Evolutionary conservation across 805 yeast species (phyloP).

Genomic region (Yamadazyma takamatsuzukensis): DNA sequence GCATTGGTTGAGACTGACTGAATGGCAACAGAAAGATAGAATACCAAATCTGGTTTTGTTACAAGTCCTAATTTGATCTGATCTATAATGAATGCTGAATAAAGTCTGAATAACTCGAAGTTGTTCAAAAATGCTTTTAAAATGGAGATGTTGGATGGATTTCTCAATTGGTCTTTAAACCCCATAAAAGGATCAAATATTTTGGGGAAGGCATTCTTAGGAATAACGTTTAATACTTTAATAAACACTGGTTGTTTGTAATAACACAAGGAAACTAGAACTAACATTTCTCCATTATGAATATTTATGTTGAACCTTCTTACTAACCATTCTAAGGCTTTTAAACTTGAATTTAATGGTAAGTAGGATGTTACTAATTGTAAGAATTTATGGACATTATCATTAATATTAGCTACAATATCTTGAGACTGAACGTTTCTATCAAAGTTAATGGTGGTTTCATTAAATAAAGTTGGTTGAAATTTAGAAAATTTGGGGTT

Average conservation of each 20-base stretch:
- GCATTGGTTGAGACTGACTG: slow-evolving; percentile 65
- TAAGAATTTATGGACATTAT: slow-evolving; percentile 71
- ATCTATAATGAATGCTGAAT: slow-evolving; percentile 51
- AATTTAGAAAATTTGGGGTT: slow-evolving; percentile 77
- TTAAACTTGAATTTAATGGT: slow-evolving; percentile 68
- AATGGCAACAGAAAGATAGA: slow-evolving; percentile 71
- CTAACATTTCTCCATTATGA: slow-evolving; percentile 68
- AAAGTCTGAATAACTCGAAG: slow-evolving; percentile 60
- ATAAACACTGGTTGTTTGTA: slow-evolving; percentile 70
- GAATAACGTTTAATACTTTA: slow-evolving; percentile 70
- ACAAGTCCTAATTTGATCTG: slow-evolving; percentile 52
- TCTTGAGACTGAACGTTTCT: slow-evolving; percentile 79
- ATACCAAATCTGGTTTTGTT: slow-evolving; percentile 69
- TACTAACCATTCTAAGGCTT: slow-evolving; percentile 91
- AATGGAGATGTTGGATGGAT: slow-evolving; percentile 67
- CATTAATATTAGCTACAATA: slow-evolving; percentile 67
- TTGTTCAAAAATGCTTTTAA: slow-evolving; percentile 70
- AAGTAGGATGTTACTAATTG: slow-evolving; percentile 73
- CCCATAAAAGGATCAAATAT: slow-evolving; percentile 69
- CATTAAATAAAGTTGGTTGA: slow-evolving; percentile 72
- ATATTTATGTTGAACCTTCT: slow-evolving; percentile 85
- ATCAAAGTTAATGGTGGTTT: slow-evolving; percentile 74
- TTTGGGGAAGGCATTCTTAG: slow-evolving; percentile 60
- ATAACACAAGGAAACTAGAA: slow-evolving; percentile 78
- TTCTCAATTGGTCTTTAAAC: slow-evolving; percentile 58